Conservation (phyloP, 148 eudicot species). For the Diospyros kaki region DNA sequence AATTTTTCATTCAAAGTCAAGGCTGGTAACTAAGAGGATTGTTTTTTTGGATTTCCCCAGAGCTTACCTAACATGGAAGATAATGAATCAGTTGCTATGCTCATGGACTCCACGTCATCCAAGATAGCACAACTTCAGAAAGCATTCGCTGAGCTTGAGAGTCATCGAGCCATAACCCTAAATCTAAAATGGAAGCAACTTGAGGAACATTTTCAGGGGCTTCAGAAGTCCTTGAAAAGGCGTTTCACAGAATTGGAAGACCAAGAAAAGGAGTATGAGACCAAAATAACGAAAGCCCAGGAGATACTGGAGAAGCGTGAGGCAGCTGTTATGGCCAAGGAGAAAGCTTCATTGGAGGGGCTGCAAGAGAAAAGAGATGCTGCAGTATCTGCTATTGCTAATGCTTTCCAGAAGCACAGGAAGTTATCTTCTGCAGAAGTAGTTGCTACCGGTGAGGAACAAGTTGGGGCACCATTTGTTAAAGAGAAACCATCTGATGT, state of each 20-base stretch:
- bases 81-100: constrained; percentile 53
- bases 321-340: constrained; percentile 79
- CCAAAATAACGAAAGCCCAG: constrained; percentile 61
- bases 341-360: constrained; percentile 67
- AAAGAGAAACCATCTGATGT: constrained; percentile 53
- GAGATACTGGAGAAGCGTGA: constrained; percentile 64
- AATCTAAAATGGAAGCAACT: constrained; percentile 98
- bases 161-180: constrained; percentile 81
- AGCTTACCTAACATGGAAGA: constrained; percentile 61
- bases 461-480: constrained; percentile 28
- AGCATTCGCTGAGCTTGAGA: constrained; percentile 98
- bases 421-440: constrained; percentile 39
- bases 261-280: constrained; percentile 84
- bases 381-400: constrained; percentile 69
- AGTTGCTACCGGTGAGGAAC: constrained; percentile 30
- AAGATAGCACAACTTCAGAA: constrained; percentile 97
- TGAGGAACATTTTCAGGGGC: constrained; percentile 95
- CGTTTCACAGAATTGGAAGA: constrained; percentile 94
- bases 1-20: too few relatives aligned
- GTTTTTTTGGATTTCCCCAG: constrained; percentile 24
- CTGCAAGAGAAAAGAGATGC: constrained; percentile 98
- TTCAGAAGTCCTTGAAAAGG: constrained; percentile 94
- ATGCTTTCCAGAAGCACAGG: constrained; percentile 64
- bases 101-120: constrained; percentile 82
- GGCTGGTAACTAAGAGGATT: not conserved